phyloP scores from a whole-genome alignment of 176 grass and related monocot species.

The Oryza nivara region DNA sequence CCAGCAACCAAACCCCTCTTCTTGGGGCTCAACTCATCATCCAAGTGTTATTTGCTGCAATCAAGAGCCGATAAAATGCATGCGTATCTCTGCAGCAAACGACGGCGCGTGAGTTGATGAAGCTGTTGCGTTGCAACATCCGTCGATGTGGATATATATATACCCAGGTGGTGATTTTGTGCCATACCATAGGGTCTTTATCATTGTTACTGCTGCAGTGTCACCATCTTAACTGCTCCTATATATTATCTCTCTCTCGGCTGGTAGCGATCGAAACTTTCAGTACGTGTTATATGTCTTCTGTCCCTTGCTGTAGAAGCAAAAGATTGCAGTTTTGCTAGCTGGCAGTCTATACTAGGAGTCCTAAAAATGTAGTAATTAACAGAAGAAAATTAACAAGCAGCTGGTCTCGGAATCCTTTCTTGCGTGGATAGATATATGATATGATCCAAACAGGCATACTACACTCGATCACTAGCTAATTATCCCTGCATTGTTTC shows the following conservation, averaged over 20 bases:
- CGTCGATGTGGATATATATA: slow-evolving; percentile 11
- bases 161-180: background rate
- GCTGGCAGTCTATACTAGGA: background rate
- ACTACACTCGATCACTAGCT: background rate
- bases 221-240: background rate
- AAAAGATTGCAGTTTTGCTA: background rate
- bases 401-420: background rate
- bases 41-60: slow-evolving; percentile 48
- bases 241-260: background rate
- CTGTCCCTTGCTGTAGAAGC: background rate
- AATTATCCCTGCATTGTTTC: slow-evolving; percentile 39
- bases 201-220: background rate
- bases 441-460: background rate
- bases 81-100: slow-evolving; percentile 17
- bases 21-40: background rate
- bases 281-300: background rate
- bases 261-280: background rate
- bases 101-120: slow-evolving; percentile 2
- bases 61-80: slow-evolving; percentile 14
- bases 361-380: background rate
- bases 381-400: background rate
- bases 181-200: background rate
- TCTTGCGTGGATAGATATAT: background rate
- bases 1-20: slow-evolving; percentile 15
- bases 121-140: slow-evolving; percentile 21